Percentiles rank a stretch among this genome's conserved stretches.
Evolutionary conservation across 106 monocot genomes (phyloP).

Genomic region (Dendrobium officinale): DNA sequence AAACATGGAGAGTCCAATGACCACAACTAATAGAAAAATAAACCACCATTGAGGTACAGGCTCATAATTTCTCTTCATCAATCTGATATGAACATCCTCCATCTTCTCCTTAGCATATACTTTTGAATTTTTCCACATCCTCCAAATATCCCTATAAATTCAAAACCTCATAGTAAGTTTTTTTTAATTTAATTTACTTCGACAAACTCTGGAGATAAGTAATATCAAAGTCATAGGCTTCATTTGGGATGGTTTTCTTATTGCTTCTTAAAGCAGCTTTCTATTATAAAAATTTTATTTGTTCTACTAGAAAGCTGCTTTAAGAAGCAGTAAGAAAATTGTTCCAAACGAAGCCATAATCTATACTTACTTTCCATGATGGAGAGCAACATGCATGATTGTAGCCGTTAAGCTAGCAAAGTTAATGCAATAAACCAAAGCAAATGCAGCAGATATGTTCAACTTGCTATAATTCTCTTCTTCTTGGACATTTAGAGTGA

Average conservation of each 20-base stretch:
- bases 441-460: conserved; percentile 54
- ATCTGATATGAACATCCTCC: neutral
- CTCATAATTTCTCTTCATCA: conserved; percentile 12
- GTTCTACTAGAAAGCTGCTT: no score
- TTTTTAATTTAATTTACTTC: neutral
- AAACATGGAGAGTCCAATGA: conserved; percentile 30
- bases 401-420: conserved; percentile 57
- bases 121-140: neutral
- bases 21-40: conserved; percentile 31
- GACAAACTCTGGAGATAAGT: neutral
- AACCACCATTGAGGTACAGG: conserved; percentile 85
- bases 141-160: conserved; percentile 6
- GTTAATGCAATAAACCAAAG: conserved; percentile 35
- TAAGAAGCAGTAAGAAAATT: no score
- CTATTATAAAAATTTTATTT: no score
- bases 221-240: neutral
- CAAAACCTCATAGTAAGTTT: neutral
- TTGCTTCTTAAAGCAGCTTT: no score
- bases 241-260: no score
- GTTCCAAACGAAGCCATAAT: neutral
- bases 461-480: conserved; percentile 37
- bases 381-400: conserved; percentile 57
- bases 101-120: neutral
- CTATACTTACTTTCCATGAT: conserved; percentile 47
- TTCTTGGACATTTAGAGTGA: conserved; percentile 19